These are phyloP conservation scores for Penicillium sp. DNA, from an alignment of 2,329 filamentous ascomycete species.

Conservation along the genomic window DNA sequence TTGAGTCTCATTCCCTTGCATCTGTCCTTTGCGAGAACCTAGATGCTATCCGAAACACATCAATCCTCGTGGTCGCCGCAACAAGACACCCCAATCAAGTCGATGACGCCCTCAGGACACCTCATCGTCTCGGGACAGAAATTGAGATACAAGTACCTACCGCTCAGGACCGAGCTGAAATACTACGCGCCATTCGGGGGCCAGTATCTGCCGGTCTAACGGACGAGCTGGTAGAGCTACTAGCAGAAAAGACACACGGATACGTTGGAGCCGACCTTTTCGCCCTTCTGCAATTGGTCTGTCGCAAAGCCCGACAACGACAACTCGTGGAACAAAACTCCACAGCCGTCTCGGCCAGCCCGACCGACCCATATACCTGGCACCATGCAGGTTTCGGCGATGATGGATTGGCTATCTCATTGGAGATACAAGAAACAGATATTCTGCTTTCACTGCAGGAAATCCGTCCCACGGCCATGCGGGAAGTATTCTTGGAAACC, in stretches of 20 bases:
- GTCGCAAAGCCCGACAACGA: constrained; percentile 40
- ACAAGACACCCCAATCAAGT: constrained; percentile 71
- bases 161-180: constrained; percentile 65
- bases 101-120: constrained; percentile 64
- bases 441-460: constrained; percentile 57
- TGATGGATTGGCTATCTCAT: constrained; percentile 18
- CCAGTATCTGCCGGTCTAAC: constrained; percentile 47
- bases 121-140: constrained; percentile 63
- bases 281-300: constrained; percentile 59
- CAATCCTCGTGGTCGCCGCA: constrained; percentile 71
- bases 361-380: background rate
- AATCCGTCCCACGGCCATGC: constrained; percentile 80
- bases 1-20: constrained; percentile 40
- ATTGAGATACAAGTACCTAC: constrained; percentile 78
- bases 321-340: constrained; percentile 20
- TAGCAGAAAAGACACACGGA: constrained; percentile 78
- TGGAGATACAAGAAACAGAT: constrained; percentile 37
- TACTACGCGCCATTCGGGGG: constrained; percentile 61
- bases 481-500: constrained; percentile 83
- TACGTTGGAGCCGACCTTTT: constrained; percentile 77
- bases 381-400: background rate
- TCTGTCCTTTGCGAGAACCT: constrained; percentile 42
- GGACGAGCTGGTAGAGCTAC: constrained; percentile 54
- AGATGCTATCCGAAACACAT: constrained; percentile 43
- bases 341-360: background rate